Evolutionary conservation across 805 yeast species (phyloP), one percentile per base, ranked within the genome.

Genomic region (Saccharomycopsis fibuligera): DNA sequence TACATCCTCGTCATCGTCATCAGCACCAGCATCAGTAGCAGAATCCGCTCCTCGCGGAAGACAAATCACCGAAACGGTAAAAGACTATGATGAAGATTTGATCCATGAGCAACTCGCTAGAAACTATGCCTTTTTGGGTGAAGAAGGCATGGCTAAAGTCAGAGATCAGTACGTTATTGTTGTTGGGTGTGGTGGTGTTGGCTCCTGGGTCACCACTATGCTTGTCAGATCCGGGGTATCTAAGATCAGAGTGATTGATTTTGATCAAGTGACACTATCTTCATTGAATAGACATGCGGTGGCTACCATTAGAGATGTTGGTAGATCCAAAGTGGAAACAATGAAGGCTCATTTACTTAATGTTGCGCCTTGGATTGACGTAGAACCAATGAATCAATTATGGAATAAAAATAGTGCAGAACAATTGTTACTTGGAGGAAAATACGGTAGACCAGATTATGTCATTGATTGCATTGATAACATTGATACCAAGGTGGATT

Each of bases 151-250:
- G 78, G 64, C 67, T 17, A 78, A 78, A 51, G 76, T 93, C 16
- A 78, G 96, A 47, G 66, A 72, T 10, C 83, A 87, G 59, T 76
- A 90, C 2, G 85, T 88, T 1, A 85, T 91, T 14, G 81, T 79
- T 27, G 83, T 80, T 10, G 99, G 99, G 27, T 93, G 91, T 16
- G 99, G 99, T 50, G 99, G 99, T 50, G 99, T 93, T 36, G 99
- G 99, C 2, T 90, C 97, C 0, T 90, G 96, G 91, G 96, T 83
- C 22, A 82, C 85, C 10, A 83, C 95, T 9, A 87, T 95, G 85
- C 73, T 93, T 49, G 84, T 86, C 1, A 79, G 99, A 59, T 86
- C 96, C 16, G 99, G 99, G 14, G 82, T 90, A 35, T 82, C 84
- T 19, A 75, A 78, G 51, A 63, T 93, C 46, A 75, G 89, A 57